Evolutionary conservation across 164 flowering plant species (phyloP).

Genomic region (Sedum album): DNA sequence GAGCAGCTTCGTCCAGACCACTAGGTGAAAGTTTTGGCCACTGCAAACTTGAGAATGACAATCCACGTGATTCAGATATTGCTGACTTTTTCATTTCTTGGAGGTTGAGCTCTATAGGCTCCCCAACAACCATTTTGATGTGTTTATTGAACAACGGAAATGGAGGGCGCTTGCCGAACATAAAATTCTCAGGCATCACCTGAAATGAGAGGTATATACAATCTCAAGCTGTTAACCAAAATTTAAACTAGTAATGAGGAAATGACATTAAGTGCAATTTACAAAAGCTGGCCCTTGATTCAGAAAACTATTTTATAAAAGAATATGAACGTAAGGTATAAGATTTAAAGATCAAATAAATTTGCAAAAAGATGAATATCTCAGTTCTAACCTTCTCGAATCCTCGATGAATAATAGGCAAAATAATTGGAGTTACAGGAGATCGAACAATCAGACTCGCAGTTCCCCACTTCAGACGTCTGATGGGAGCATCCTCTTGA

Average conservation of each 20-base stretch:
- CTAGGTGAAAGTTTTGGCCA: slow-evolving; percentile 38
- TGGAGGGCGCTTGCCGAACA: slow-evolving; percentile 69
- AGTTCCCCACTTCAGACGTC: slow-evolving; percentile 54
- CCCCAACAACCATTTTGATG: slow-evolving; percentile 60
- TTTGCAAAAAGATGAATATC: not conserved
- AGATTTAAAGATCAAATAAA: not conserved
- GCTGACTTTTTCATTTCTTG: slow-evolving; percentile 54
- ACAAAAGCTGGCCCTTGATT: not conserved
- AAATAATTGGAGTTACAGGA: slow-evolving; percentile 77
- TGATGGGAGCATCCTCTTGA: slow-evolving; percentile 42
- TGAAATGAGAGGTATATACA: too few relatives aligned
- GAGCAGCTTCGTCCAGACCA: slow-evolving; percentile 71
- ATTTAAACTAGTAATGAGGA: not conserved
- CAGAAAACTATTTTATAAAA: not conserved
- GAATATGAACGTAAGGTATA: not conserved
- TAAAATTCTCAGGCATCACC: slow-evolving; percentile 75
- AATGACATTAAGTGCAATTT: not conserved
- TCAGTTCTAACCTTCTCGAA: slow-evolving; percentile 51
- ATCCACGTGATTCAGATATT: slow-evolving; percentile 29
- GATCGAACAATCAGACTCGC: slow-evolving; percentile 78
- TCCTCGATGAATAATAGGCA: slow-evolving; percentile 89
- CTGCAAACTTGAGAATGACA: slow-evolving; percentile 21
- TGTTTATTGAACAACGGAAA: slow-evolving; percentile 65
- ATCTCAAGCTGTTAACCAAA: not conserved
- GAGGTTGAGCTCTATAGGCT: slow-evolving; percentile 51